phyloP scores from a whole-genome alignment of 179 eudicot genomes.

The Heliamphora pulchella region DNA sequence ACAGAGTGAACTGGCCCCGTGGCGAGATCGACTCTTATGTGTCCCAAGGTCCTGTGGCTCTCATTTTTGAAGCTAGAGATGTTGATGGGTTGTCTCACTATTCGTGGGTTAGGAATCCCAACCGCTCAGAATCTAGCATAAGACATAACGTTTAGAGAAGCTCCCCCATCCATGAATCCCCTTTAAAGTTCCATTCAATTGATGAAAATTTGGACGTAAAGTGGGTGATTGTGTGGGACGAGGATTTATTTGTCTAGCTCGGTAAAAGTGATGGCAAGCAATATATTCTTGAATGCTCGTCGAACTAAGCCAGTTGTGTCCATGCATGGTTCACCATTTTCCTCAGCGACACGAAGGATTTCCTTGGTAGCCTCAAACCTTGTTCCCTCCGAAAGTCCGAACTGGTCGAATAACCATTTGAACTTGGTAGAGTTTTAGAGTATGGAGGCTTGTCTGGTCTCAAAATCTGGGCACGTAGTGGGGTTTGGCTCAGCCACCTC shows the following conservation, averaged over 20 bases:
- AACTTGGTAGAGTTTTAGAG: neutral
- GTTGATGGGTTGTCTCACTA: neutral
- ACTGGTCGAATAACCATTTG: neutral
- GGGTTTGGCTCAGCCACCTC: neutral
- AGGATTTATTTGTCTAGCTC: neutral
- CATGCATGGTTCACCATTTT: neutral
- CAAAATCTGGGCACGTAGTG: no score
- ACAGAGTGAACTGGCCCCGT: neutral
- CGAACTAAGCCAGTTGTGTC: neutral
- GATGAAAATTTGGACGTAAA: neutral
- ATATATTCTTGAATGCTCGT: neutral
- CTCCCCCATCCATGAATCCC: neutral
- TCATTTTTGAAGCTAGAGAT: neutral
- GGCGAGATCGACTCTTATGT: neutral
- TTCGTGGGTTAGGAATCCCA: neutral
- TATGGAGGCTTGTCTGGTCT: no score
- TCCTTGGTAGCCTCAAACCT: neutral
- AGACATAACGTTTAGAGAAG: neutral
- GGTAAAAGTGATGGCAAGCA: neutral
- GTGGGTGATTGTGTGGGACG: neutral
- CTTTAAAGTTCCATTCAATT: neutral
- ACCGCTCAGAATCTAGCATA: neutral
- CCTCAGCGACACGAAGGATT: neutral
- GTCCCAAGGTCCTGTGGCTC: neutral
- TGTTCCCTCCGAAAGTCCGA: neutral